phyloP scores from a whole-genome alignment of 352 stramenopile genomes.

The Phytophthora sansomeana region DNA sequence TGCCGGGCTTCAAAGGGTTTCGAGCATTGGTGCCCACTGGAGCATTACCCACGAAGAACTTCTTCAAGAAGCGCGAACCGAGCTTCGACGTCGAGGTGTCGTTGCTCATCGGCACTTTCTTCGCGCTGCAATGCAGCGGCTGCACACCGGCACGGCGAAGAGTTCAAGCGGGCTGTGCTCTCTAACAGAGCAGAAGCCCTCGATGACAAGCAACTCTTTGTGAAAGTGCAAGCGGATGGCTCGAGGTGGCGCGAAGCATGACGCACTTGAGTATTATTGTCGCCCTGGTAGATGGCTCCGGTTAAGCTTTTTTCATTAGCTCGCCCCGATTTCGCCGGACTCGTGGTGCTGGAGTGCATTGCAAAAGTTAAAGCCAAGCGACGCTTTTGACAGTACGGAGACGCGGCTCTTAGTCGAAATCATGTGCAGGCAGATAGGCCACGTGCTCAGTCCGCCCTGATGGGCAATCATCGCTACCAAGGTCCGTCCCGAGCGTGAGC shows the following conservation, averaged over 20 bases:
- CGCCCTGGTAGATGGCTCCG: no score
- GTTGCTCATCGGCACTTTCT: conserved; percentile 27
- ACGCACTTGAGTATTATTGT: no score
- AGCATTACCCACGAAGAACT: no score
- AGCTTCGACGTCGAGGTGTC: conserved; percentile 10
- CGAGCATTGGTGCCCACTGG: no score
- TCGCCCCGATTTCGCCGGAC: no score
- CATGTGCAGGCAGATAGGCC: conserved; percentile 1
- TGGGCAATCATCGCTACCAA: background rate
- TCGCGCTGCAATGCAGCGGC: conserved; percentile 20
- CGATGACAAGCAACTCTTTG: background rate
- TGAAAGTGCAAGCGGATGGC: background rate
- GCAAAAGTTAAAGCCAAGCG: no score
- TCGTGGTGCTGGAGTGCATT: no score
- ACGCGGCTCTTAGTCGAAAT: no score
- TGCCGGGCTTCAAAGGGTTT: background rate
- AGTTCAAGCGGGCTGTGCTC: conserved; percentile 11
- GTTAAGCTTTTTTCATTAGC: no score
- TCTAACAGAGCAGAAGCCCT: background rate
- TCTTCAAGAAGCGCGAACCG: background rate
- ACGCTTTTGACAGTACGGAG: no score
- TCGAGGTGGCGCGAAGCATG: no score
- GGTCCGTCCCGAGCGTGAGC: background rate
- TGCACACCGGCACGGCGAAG: conserved; percentile 3
- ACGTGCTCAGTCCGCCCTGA: conserved; percentile 19